A percentile compares a stretch with the other conserved stretches of the same genome.
These are phyloP conservation scores for Aspergillus spinulosporus DNA, from an alignment of 2,329 filamentous ascomycete species.

Conservation along the genomic window DNA sequence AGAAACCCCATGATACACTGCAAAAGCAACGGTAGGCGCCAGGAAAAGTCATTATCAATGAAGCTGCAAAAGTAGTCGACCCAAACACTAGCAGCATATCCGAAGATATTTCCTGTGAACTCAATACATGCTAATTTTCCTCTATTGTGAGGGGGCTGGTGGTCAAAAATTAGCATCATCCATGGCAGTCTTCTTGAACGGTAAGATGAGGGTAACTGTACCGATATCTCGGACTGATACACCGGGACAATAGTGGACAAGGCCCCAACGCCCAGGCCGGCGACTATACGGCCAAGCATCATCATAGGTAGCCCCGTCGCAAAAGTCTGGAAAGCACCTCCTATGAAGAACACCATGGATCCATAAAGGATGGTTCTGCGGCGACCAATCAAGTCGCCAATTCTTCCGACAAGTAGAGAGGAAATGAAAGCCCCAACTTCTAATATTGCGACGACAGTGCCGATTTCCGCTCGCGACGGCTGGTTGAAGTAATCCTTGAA, in stretches of 20 bases:
- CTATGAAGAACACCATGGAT: conserved; percentile 80
- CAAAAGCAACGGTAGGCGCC: conserved; percentile 86
- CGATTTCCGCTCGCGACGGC: conserved; percentile 81
- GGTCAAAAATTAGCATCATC: conserved; percentile 20
- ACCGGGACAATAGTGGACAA: conserved; percentile 90
- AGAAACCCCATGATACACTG: conserved; percentile 93
- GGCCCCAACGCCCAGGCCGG: conserved; percentile 82
- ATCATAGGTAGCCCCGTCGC: conserved; percentile 87
- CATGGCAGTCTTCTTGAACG: not conserved
- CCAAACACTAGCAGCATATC: conserved; percentile 96
- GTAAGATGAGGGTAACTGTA: conserved; percentile 19
- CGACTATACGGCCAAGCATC: conserved; percentile 76
- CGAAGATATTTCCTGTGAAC: conserved; percentile 94
- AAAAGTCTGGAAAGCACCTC: conserved; percentile 81
- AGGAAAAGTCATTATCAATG: conserved; percentile 81
- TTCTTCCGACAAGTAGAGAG: conserved; percentile 78
- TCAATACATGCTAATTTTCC: conserved; percentile 97
- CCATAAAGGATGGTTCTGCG: conserved; percentile 90
- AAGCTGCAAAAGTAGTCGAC: conserved; percentile 96
- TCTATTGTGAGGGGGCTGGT: conserved; percentile 79
- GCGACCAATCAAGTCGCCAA: conserved; percentile 89
- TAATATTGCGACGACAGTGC: conserved; percentile 96
- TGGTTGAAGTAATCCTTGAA: conserved; percentile 93
- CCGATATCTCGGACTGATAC: conserved; percentile 90
- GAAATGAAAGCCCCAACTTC: conserved; percentile 91